Evolutionary conservation across 2,329 filamentous ascomycete genomes (phyloP), one percentile per base, ranked within the genome.

Genomic region (Trichoderma harzianum): DNA sequence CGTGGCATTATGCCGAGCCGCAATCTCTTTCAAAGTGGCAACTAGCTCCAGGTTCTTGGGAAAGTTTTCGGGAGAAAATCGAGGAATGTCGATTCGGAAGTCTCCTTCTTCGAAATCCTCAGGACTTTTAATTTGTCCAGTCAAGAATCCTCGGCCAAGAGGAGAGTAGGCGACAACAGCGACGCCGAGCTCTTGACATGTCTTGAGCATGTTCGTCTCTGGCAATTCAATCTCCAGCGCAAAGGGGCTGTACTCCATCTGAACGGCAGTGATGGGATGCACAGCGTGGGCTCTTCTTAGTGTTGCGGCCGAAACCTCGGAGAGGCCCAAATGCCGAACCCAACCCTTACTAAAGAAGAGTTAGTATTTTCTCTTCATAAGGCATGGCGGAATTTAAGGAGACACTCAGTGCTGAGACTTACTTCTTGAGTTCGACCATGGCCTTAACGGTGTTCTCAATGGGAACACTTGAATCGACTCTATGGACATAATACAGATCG

Each of bases 121-220:
- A 0, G 76, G 77, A 2, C 80, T 83, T 47, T 82, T 81, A 76
- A 86, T 84, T 5, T 79, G 77, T 3, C 88, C 88, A 0, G 86
- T 85, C 26, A 91, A 76, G 69, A 91, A 78, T 7, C 89, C 89
- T 1, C 88, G 84, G 4, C 88, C 88, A 2, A 92, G 83, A 2
- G 89, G 89, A 18, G 84, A 85, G 78, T 89, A 90, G 2, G 87
- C 85, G 2, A 92, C 83, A 6, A 88, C 80, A 0, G 86, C 81
- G 2, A 89, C 81, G 1, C 88, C 88, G 3, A 91, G 84, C 76
- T 90, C 87, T 21, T 86, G 83, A 71, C 84, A 86, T 0, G 88
- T 88, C 32, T 83, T 79, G 1, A 91, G 80, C 2, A 91, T 79
- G 28, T 84, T 77, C 0, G 83, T 85, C 0, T 81, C 77, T 7